These are phyloP conservation scores for Powellomyces hirtus DNA, from an alignment of 192 early-diverging fungal genomes.

Conservation along the genomic window DNA sequence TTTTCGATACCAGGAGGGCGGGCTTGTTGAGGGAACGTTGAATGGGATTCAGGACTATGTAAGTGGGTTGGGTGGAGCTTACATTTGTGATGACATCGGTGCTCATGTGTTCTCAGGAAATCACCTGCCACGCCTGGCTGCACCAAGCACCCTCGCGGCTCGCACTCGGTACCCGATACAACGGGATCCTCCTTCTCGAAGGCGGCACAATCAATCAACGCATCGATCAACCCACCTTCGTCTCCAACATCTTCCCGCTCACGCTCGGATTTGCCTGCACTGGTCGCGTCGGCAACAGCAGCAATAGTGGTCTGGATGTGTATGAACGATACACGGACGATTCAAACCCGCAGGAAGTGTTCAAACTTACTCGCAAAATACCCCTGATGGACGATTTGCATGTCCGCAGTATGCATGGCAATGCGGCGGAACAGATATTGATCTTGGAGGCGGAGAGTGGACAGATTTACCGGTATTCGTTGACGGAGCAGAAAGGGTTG, in stretches of 20 bases:
- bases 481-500: constrained; percentile 10
- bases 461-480: constrained; percentile 29
- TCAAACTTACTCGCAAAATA: constrained; percentile 16
- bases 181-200: constrained; percentile 32
- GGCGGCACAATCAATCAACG: constrained; percentile 10
- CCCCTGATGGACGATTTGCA: constrained; percentile 21
- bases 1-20: constrained; percentile 48
- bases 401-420: constrained; percentile 38
- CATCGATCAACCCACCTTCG: neutral
- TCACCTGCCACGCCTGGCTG: constrained; percentile 12
- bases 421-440: constrained; percentile 41
- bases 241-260: constrained; percentile 16
- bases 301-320: too few species aligned
- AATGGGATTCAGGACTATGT: neutral
- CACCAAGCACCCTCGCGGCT: constrained; percentile 18
- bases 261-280: constrained; percentile 38
- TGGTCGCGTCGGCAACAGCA: constrained; percentile 29
- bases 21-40: constrained; percentile 8
- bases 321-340: constrained; percentile 25
- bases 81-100: neutral
- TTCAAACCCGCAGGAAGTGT: constrained; percentile 7
- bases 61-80: too few species aligned
- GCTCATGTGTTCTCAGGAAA: neutral
- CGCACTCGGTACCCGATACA: constrained; percentile 36
- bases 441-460: constrained; percentile 32